A percentile compares a stretch with the other conserved stretches of the same genome.
Evolutionary conservation across 352 stramenopile genomes (phyloP).

Genomic region (Globisporangium irregulare): DNA sequence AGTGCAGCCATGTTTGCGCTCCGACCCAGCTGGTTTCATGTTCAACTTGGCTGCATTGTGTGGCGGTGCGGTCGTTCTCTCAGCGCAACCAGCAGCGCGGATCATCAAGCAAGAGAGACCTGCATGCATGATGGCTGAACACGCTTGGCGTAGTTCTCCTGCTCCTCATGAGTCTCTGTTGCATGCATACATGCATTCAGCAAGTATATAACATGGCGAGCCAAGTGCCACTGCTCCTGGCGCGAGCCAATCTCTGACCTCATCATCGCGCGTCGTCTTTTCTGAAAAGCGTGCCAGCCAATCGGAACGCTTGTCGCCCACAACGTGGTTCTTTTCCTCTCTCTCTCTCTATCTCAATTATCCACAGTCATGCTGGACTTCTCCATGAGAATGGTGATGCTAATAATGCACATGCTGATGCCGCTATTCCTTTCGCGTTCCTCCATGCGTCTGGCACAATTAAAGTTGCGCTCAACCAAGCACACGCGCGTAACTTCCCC

Average conservation of each 20-base stretch:
- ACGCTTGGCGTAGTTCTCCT: too few species aligned
- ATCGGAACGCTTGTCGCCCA: not conserved
- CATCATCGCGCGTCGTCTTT: not conserved
- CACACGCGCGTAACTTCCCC: slow-evolving; percentile 1
- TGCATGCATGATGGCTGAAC: too few species aligned
- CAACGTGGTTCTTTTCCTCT: slow-evolving; percentile 1
- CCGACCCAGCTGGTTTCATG: slow-evolving; percentile 2
- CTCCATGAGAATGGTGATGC: not conserved
- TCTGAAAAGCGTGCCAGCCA: not conserved
- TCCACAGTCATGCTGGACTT: not conserved
- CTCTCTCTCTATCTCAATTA: not conserved
- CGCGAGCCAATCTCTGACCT: not conserved
- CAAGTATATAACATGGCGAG: not conserved
- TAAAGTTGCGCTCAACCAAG: not conserved
- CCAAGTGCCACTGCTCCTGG: not conserved
- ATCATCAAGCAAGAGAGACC: too few species aligned
- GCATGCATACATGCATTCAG: too few species aligned
- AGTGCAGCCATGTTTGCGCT: not conserved
- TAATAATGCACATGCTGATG: not conserved
- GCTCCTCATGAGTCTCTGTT: too few species aligned
- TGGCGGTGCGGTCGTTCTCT: not conserved
- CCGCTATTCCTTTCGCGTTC: not conserved
- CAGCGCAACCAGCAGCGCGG: too few species aligned
- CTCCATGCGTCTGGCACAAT: not conserved
- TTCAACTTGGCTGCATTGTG: slow-evolving; percentile 1